Conservation (phyloP, 2,329 filamentous ascomycete genomes). For the Dactylonectria macrodidyma region DNA sequence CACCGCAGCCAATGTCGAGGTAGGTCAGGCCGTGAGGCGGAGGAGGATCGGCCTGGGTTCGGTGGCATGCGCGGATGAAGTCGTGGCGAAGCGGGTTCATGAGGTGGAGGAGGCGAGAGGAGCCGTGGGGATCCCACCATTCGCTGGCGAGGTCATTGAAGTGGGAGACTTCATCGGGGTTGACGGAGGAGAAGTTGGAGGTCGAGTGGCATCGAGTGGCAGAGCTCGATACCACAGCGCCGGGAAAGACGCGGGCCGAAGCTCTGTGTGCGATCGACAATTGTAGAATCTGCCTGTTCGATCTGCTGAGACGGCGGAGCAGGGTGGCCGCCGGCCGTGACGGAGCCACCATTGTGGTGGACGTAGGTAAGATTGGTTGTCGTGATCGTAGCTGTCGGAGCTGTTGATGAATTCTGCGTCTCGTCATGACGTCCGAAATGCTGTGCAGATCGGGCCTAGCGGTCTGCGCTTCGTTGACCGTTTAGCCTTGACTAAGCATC, state of each 20-base stretch:
- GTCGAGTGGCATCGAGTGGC: conserved; percentile 41
- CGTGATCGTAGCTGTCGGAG: conserved; percentile 25
- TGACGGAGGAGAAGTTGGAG: conserved; percentile 77
- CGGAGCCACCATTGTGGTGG: conserved; percentile 43
- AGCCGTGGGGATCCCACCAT: conserved; percentile 98
- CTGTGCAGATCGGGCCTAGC: conserved; percentile 5
- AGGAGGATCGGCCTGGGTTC: conserved; percentile 61
- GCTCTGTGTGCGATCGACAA: conserved; percentile 26
- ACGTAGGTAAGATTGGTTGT: conserved; percentile 27
- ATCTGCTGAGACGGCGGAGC: conserved; percentile 39
- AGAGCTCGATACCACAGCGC: conserved; percentile 17
- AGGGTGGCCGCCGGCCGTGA: conserved; percentile 42
- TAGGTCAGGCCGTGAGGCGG: conserved; percentile 69
- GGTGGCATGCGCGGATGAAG: conserved; percentile 84
- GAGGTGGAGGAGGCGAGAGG: conserved; percentile 91
- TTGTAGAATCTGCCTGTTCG: conserved; percentile 19
- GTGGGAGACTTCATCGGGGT: conserved; percentile 90
- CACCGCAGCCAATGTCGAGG: conserved; percentile 95
- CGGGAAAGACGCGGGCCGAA: conserved; percentile 20
- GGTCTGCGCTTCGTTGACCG: neutral
- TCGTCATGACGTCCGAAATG: conserved; percentile 8
- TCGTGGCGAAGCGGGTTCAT: conserved; percentile 98
- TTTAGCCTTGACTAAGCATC: neutral
- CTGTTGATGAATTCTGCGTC: conserved; percentile 16
- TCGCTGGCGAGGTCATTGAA: conserved; percentile 93